These are phyloP conservation scores for Gynandropsis gynandra DNA, from an alignment of 345 rosid species.

Conservation along the genomic window DNA sequence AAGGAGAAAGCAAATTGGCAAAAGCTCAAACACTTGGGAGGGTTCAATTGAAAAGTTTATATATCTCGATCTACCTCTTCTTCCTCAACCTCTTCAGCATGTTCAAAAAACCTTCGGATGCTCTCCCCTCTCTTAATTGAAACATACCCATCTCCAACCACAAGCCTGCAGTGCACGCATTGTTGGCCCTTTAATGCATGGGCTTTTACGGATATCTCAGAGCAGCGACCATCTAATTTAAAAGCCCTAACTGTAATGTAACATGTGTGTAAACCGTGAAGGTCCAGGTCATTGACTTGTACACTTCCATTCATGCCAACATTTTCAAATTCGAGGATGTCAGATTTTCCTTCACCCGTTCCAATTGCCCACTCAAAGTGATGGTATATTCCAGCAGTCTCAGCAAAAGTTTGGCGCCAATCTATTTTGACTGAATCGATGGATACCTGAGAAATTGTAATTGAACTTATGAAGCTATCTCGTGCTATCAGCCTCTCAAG, in stretches of 20 bases:
- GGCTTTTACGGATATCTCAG: slow-evolving; percentile 82
- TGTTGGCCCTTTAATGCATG: slow-evolving; percentile 75
- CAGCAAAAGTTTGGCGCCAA: slow-evolving; percentile 73
- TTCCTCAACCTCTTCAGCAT: slow-evolving; percentile 95
- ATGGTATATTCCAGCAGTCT: slow-evolving; percentile 63
- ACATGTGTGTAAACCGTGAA: slow-evolving; percentile 54
- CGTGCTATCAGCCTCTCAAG: slow-evolving; percentile 10
- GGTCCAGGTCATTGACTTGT: slow-evolving; percentile 59
- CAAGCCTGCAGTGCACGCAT: slow-evolving; percentile 87
- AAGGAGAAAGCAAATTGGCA: slow-evolving; percentile 11
- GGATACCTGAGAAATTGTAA: slow-evolving; percentile 52
- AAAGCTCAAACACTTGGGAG: not conserved
- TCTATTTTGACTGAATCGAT: slow-evolving; percentile 69
- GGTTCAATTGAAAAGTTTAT: slow-evolving; percentile 13
- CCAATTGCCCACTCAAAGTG: slow-evolving; percentile 98
- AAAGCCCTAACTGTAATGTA: slow-evolving; percentile 81
- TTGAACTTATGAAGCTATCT: slow-evolving; percentile 11
- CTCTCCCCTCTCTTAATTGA: slow-evolving; percentile 78
- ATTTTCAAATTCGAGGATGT: slow-evolving; percentile 74
- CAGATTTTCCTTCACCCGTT: slow-evolving; percentile 80
- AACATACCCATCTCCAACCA: slow-evolving; percentile 89
- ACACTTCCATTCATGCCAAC: slow-evolving; percentile 67
- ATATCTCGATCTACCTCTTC: slow-evolving; percentile 65
- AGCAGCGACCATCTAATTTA: slow-evolving; percentile 72
- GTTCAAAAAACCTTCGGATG: slow-evolving; percentile 79